Percentiles rank a stretch among this genome's conserved stretches.
phyloP scores from a whole-genome alignment of 78 protist genomes.

The Salpingoeca rosetta region DNA sequence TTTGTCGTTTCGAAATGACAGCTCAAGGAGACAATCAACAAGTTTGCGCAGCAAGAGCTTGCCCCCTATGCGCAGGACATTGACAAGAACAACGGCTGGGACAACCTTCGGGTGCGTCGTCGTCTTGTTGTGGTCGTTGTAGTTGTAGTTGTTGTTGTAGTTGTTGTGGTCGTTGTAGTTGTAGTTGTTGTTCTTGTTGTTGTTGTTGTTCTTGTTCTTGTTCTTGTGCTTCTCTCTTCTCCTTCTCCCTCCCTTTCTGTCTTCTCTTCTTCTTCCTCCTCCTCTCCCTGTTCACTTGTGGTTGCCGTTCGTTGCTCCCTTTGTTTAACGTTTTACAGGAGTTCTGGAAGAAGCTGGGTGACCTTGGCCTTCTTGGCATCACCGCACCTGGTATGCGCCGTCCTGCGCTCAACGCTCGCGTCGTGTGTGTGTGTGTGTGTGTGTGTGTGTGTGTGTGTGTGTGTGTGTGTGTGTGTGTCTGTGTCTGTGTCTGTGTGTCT shows the following conservation, averaged over 20 bases:
- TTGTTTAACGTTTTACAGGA: too few species aligned
- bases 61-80: conserved; percentile 71
- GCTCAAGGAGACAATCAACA: conserved; percentile 43
- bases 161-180: too few species aligned
- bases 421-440: too few species aligned
- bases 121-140: too few species aligned
- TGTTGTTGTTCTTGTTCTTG: too few species aligned
- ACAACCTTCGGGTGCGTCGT: conserved; percentile 7
- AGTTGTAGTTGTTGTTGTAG: too few species aligned
- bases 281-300: neutral
- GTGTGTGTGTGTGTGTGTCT: neutral
- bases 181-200: too few species aligned
- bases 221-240: too few species aligned
- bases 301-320: too few species aligned
- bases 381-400: too few species aligned
- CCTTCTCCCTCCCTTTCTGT: neutral
- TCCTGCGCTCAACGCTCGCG: too few species aligned
- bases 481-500: neutral
- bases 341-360: conserved; percentile 69
- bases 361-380: conserved; percentile 79
- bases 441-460: neutral
- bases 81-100: conserved; percentile 56
- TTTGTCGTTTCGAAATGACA: neutral
- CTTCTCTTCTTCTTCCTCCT: neutral
- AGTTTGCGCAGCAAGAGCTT: conserved; percentile 54